Evolutionary conservation across 805 yeast species (phyloP), one percentile per base, ranked within the genome.

Genomic region (Scheffersomyces stipitis): DNA sequence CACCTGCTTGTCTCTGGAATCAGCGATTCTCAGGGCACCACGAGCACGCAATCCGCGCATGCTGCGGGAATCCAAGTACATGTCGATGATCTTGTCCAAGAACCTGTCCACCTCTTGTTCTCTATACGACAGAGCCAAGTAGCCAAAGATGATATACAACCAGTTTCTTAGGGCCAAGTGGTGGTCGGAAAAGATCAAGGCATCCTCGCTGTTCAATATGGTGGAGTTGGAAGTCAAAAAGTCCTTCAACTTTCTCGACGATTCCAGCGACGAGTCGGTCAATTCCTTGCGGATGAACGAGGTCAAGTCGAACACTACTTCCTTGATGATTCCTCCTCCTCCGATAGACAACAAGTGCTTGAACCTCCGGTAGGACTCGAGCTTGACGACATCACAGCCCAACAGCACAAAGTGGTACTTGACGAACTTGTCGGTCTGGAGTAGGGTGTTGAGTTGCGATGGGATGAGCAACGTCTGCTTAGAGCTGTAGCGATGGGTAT

Each of bases 281-380:
- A 63, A 51, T 28, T 63, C 68, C 18, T 50, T 34, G 37, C 57
- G 58, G 18, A 66, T 49, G 35, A 61, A 64, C 20, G 58, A 50
- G 15, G 64, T 48, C 36, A 65, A 48, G 31, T 63, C 69, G 29
- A 48, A 50, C 5, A 66, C 70, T 12, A 62, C 44, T 15, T 50
- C 49, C 45, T 66, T 66, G 31, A 65, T 45, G 3, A 52, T 35
- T 3, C 66, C 62, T 0, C 69, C 69, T 4, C 68, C 64, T 4
- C 54, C 59, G 17, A 51, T 43, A 7, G 52, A 46, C 8, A 62
- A 36, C 14, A 54, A 42, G 18, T 55, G 49, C 26, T 56, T 51
- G 26, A 66, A 52, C 41, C 56, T 58, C 38, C 58, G 58, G 47
- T 66, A 66, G 3, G 62, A 47, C 30, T 54, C 55, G 8, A 66